Base-by-base conservation (phyloP, 208 protist genomes). In the Acanthamoeba triangularis region DNA sequence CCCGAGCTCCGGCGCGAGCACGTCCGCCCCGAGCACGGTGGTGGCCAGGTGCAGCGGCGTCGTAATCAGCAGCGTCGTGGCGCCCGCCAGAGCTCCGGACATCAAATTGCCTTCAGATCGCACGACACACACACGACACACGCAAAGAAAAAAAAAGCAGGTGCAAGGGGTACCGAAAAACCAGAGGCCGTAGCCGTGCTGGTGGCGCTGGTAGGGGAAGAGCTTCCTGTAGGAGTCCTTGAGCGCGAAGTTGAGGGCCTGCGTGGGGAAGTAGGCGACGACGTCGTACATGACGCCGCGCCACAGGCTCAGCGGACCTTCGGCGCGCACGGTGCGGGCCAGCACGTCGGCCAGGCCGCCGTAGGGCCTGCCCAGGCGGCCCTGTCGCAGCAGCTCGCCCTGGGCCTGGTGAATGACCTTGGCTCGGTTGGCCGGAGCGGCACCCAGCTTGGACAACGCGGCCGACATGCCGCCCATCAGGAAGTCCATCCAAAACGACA, bases 161-260 rank as follows among this genome's bases (percentile, higher is more conserved):
- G 69, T 33, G n/a, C 23, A 11, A 14, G 69, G 1, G 0, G 10
- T 52, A 94, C 96, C 98, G 74, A 97, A 92, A 95, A 99, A 99
- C 96, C 97, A 99, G 96, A 98, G 98, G 28, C 95, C 82, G 97
- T 80, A 96, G 69, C 54, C 72, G 69, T 96, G 85, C 59, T 96
- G 92, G 1, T 92, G 59, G 14, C 74, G 94, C 98, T 98, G 47
- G 47, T 37, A 35, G 37, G 97, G 97, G 96, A 99, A 99, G 94
- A 99, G 97, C 61, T 96, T 96, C 97, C 99, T 99, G 98, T 99
- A 98, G 87, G 97, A 96, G 93, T 99, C 99, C 98, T 99, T 99
- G 98, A 99, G 99, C 69, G 99, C 98, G 94, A 99, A 99, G 99
- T 99, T 99, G 91, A 99, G 98, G 28, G 99, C 99, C 98, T 99